Evolutionary conservation across 2,329 filamentous ascomycete species (phyloP).

Genomic region (Daldinia eschscholtzii): DNA sequence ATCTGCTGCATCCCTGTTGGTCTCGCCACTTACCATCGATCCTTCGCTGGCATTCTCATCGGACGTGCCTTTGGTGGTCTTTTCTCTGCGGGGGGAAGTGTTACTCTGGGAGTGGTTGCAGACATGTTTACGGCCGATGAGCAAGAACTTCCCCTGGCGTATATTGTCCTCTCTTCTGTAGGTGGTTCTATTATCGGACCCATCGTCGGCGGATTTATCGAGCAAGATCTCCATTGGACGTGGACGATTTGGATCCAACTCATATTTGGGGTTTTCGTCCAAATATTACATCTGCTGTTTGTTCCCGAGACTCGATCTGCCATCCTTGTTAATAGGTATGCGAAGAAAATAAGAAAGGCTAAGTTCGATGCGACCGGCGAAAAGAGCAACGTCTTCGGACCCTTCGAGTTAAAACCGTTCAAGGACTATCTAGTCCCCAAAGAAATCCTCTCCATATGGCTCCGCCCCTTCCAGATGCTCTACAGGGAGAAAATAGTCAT

Average conservation of each 20-base stretch:
- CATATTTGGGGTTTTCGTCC: constrained; percentile 66
- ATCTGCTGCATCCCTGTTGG: constrained; percentile 64
- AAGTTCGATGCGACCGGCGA: constrained; percentile 54
- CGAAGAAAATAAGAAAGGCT: constrained; percentile 64
- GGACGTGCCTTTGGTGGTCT: constrained; percentile 64
- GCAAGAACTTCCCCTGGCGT: constrained; percentile 71
- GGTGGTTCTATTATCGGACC: constrained; percentile 67
- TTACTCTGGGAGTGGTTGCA: constrained; percentile 74
- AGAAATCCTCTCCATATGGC: constrained; percentile 64
- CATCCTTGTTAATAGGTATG: constrained; percentile 69
- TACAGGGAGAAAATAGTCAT: constrained; percentile 72
- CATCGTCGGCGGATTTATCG: constrained; percentile 66
- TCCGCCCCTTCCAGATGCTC: constrained; percentile 73
- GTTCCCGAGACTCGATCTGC: constrained; percentile 71
- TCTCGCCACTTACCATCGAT: constrained; percentile 55
- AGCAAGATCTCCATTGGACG: constrained; percentile 62
- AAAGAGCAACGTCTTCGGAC: constrained; percentile 57
- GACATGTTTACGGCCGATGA: constrained; percentile 70
- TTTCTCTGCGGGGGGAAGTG: constrained; percentile 73
- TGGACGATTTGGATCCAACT: constrained; percentile 75
- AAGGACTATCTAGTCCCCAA: constrained; percentile 56
- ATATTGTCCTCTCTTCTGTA: constrained; percentile 69
- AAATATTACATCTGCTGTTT: constrained; percentile 65
- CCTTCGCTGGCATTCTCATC: constrained; percentile 57
- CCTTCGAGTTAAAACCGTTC: constrained; percentile 60